Base-by-base conservation (phyloP, 2,329 filamentous ascomycete species). In the Apiospora sp. region DNA sequence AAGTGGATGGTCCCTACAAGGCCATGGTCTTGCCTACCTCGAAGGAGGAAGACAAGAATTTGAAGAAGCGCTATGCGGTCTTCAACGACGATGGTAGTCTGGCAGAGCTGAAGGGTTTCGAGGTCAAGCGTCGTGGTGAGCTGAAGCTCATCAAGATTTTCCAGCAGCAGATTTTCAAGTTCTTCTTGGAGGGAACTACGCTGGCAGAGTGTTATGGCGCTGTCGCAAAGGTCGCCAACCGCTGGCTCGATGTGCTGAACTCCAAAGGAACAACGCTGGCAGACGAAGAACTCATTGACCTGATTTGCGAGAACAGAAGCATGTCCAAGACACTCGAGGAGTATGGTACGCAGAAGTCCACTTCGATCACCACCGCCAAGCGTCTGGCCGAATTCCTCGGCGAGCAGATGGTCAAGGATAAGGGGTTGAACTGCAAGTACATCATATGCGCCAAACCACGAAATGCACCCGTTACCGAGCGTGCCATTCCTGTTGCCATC, bases 131-230 rank as follows among this genome's bases (percentile, higher is more conserved):
- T 81, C 90, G 96, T 89, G 96, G 96, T 87, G 96, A 99, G 84
- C 86, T 99, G 77, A 99, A 99, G 85, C 92, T 99, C 77, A 99
- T 99, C 89, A 99, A 99, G 84, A 99, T 98, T 80, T 99, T 99
- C 82, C 96, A 99, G 82, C 94, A 96, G 73, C 96, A 99, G 80
- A 98, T 99, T 76, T 99, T 99, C 92, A 98, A 98, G 81, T 98
- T 99, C 84, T 99, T 99, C 85, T 86, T 99, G 7, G 96, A 99
- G 79, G 96, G 96, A 8, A 89, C 90, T 4, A 97, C 95, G 0
- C 87, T 99, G 67, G 87, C 92, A 3, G 95, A 98, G 81, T 98
- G 95, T 24, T 99, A 99, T 80, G 90, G 84, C 19, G 92, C 96
- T 2, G 97, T 99, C 2, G 95, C 97, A 71, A 97, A 94, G 80